Evolutionary conservation across 805 yeast genomes (phyloP), one percentile per base, ranked within the genome.

Genomic region (Priceomyces castillae): DNA sequence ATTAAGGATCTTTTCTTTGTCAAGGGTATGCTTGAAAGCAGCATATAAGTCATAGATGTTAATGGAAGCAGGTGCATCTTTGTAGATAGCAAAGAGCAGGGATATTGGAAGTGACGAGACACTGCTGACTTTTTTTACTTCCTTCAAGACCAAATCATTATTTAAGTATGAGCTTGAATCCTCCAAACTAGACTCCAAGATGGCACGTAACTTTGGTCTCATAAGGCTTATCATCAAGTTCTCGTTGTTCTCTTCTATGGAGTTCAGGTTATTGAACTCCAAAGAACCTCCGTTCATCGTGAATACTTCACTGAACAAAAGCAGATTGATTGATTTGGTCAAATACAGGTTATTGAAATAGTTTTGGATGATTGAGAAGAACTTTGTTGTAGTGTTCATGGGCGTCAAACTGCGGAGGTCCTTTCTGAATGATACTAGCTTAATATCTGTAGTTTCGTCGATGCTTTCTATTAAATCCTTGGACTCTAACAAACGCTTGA

Each of bases 41-140:
- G 67, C 59, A 54, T 73, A 86, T 51, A 81, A 81, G 51, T 86
- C 95, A 62, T 71, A 82, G 41, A 84, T 73, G 55, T 86, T 86
- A 47, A 86, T 74, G 23, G 73, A 65, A 2, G 81, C 71, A 18
- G 86, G 85, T 0, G 96, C 90, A 52, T 90, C 97, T 46, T 94
- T 77, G 58, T 83, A 84, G 12, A 87, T 69, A 38, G 78, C 76
- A 63, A 79, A 90, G 42, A 90, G 58, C 39, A 76, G 78, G 23
- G 78, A 67, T 5, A 81, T 54, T 2, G 79, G 65, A 1, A 90
- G 90, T 14, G 38, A 41, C n/a, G 42, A 19, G 37, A 41, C 22
- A 36, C 41, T 11, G 41, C 43, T 11, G 20, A 33, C 4, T 23
- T 20, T 12, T 17, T 26, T 12, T 9, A 34, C 30, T 6, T 41